A percentile compares a stretch with the other conserved stretches of the same genome.
Evolutionary conservation across 371 early-diverging fungal species (phyloP).

Genomic region (Apophysomyces ossiformis): DNA sequence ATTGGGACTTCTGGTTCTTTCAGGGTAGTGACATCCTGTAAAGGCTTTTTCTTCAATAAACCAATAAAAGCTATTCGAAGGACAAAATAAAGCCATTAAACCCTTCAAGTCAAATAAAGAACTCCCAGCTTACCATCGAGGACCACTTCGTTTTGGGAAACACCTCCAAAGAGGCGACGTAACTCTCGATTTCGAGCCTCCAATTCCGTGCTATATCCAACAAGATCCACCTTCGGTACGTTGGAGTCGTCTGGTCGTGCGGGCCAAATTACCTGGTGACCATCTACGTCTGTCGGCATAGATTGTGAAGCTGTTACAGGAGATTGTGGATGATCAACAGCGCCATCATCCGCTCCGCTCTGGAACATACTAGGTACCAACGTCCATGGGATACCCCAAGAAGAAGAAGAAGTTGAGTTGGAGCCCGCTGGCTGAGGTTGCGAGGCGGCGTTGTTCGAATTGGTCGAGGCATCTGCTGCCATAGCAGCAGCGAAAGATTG

Average conservation of each 20-base stretch:
- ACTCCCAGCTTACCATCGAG: conserved; percentile 33
- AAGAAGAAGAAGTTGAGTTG: background rate
- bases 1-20: background rate
- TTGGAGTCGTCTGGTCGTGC: conserved; percentile 31
- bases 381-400: conserved; percentile 59
- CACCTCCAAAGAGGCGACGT: conserved; percentile 44
- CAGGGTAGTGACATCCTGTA: background rate
- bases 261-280: conserved; percentile 51
- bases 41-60: conserved; percentile 43
- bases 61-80: conserved; percentile 40
- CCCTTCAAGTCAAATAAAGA: too few species aligned
- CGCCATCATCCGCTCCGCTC: conserved; percentile 9
- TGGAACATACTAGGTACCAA: conserved; percentile 47
- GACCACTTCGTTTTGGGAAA: conserved; percentile 39
- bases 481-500: conserved; percentile 30
- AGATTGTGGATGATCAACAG: conserved; percentile 15
- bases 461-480: conserved; percentile 13
- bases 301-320: conserved; percentile 22
- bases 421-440: conserved; percentile 9
- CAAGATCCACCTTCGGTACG: conserved; percentile 34
- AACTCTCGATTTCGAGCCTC: conserved; percentile 32
- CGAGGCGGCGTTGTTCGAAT: conserved; percentile 4
- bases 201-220: conserved; percentile 34
- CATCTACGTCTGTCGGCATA: conserved; percentile 30
- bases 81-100: too few species aligned